Percentiles rank a stretch among this genome's conserved stretches.
Conservation (phyloP, 148 eudicot genomes). For the Rhododendron henanense region DNA sequence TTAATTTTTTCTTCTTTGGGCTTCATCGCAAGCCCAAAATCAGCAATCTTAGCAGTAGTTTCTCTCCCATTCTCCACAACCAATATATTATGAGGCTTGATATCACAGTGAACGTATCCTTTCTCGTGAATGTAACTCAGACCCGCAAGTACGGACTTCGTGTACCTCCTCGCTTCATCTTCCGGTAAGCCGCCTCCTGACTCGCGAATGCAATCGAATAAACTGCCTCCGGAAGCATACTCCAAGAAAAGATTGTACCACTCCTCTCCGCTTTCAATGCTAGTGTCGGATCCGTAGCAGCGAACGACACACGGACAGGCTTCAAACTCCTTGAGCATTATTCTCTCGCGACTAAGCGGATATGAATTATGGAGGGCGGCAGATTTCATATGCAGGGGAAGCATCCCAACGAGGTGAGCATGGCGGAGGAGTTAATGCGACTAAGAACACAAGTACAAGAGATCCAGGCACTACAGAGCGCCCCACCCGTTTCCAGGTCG, state of each 20-base stretch:
- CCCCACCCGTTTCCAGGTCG: too few species aligned
- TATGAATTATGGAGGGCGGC: neutral
- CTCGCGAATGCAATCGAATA: neutral
- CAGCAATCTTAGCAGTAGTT: neutral
- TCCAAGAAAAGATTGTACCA: slow-evolving; percentile 15
- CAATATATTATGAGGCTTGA: slow-evolving; percentile 18
- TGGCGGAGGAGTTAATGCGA: too few species aligned
- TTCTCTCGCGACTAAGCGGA: neutral
- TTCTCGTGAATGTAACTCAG: slow-evolving; percentile 1
- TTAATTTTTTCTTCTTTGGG: neutral
- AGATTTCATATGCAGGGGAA: slow-evolving; percentile 4
- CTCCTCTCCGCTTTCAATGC: neutral
- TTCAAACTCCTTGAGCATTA: neutral
- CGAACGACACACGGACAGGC: slow-evolving; percentile 4
- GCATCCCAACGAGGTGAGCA: too few species aligned
- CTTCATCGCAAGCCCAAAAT: slow-evolving; percentile 12
- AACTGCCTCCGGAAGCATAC: slow-evolving; percentile 15
- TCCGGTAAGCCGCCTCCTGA: slow-evolving; percentile 5
- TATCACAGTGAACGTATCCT: slow-evolving; percentile 26
- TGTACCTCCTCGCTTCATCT: neutral
- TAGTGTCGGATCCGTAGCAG: neutral
- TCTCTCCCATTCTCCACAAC: neutral
- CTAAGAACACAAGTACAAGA: too few species aligned
- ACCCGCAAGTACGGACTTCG: neutral
- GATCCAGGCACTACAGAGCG: too few species aligned